Evolutionary conservation across 495 filamentous ascomycete genomes (phyloP).

Genomic region (Aspergillus nanangensis): DNA sequence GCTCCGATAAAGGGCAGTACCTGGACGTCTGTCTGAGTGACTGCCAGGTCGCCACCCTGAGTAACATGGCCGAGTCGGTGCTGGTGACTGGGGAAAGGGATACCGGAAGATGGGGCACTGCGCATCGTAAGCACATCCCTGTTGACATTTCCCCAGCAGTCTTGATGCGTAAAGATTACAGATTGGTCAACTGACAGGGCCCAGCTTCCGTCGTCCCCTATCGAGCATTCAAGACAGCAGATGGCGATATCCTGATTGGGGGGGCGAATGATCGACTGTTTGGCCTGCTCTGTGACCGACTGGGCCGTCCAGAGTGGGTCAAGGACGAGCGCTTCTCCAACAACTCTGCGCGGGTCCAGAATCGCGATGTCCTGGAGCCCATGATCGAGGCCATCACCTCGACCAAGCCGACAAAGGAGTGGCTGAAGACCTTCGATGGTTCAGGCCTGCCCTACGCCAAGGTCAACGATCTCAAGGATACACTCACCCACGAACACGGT

Average conservation of each 20-base stretch:
- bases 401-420: slow-evolving; percentile 76
- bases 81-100: slow-evolving; percentile 86
- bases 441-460: slow-evolving; percentile 92
- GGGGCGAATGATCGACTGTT: slow-evolving; percentile 93
- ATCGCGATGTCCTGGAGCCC: slow-evolving; percentile 69
- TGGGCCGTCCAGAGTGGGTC: slow-evolving; percentile 77
- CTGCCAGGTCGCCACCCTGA: slow-evolving; percentile 86
- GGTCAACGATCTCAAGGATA: slow-evolving; percentile 83
- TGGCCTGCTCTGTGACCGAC: slow-evolving; percentile 74
- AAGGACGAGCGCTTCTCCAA: slow-evolving; percentile 66
- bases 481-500: slow-evolving; percentile 80
- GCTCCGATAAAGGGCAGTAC: slow-evolving; percentile 76
- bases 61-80: slow-evolving; percentile 88
- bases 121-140: slow-evolving; percentile 67
- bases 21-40: slow-evolving; percentile 89
- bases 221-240: slow-evolving; percentile 79
- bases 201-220: slow-evolving; percentile 94
- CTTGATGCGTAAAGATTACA: neutral
- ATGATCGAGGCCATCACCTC: slow-evolving; percentile 70
- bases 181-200: neutral
- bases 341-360: slow-evolving; percentile 73
- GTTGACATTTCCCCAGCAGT: neutral
- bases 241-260: slow-evolving; percentile 87
- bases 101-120: slow-evolving; percentile 87
- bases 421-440: slow-evolving; percentile 82